A percentile compares a stretch with the other conserved stretches of the same genome.
These are phyloP conservation scores for Lyophyllum semitale DNA, from an alignment of 768 basidiomycete species.

Conservation along the genomic window DNA sequence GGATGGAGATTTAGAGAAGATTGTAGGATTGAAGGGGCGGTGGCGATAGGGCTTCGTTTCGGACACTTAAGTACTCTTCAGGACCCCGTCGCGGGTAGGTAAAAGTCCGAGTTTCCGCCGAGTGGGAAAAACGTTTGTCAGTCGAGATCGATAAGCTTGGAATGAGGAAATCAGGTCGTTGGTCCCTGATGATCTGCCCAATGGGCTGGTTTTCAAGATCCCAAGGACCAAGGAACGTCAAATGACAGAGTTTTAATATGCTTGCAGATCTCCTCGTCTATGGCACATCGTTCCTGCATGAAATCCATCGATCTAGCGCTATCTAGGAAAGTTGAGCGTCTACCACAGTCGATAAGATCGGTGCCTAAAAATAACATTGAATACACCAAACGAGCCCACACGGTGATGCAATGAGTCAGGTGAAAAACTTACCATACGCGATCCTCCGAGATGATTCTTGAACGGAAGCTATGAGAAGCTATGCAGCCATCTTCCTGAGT, in stretches of 20 bases:
- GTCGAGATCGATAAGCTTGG: background rate
- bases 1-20: constrained; percentile 5
- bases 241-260: background rate
- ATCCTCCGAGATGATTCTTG: too few relatives aligned
- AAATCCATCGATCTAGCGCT: background rate
- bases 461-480: too few relatives aligned
- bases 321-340: background rate
- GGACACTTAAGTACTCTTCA: background rate
- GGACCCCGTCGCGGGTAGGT: background rate
- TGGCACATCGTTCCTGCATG: too few relatives aligned
- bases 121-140: background rate
- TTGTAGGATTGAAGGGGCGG: background rate
- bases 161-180: background rate
- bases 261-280: too few relatives aligned
- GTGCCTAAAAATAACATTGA: background rate
- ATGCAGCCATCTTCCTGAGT: too few relatives aligned
- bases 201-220: background rate
- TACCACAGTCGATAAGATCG: background rate
- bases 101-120: constrained; percentile 12
- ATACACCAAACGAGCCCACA: background rate
- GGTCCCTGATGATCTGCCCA: background rate
- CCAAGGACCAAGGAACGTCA: background rate
- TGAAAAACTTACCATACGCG: background rate
- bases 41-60: background rate
- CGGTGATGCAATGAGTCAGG: background rate